A percentile compares a stretch with the other conserved stretches of the same genome.
Evolutionary conservation across 2,329 filamentous ascomycete genomes (phyloP).

Genomic region (Sclerotinia borealis): DNA sequence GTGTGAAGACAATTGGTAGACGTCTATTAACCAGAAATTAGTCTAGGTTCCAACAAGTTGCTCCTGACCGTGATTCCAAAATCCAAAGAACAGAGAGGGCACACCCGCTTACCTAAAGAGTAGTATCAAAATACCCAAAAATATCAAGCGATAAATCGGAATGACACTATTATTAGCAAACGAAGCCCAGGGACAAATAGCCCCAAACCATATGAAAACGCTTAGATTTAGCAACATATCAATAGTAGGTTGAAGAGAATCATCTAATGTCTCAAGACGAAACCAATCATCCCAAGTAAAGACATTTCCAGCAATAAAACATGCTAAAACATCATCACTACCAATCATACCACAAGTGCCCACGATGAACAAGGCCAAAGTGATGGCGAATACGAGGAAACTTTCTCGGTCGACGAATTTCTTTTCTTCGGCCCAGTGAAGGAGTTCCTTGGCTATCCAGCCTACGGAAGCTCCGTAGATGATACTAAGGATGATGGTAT

Average conservation of each 20-base stretch:
- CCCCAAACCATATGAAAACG: slow-evolving; percentile 88
- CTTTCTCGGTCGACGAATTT: slow-evolving; percentile 51
- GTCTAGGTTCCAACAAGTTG: not conserved
- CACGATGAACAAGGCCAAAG: slow-evolving; percentile 77
- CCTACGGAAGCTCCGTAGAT: slow-evolving; percentile 72
- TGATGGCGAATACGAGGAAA: slow-evolving; percentile 57
- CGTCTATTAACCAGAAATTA: slow-evolving; percentile 37
- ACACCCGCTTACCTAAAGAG: slow-evolving; percentile 52
- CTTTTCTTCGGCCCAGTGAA: slow-evolving; percentile 77
- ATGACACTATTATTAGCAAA: slow-evolving; percentile 66
- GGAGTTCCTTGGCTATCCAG: slow-evolving; percentile 72
- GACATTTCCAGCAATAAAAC: slow-evolving; percentile 84
- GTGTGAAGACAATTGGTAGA: slow-evolving; percentile 65
- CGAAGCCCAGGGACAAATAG: slow-evolving; percentile 71
- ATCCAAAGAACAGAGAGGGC: not conserved
- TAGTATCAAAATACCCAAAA: slow-evolving; percentile 69
- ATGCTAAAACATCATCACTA: slow-evolving; percentile 83
- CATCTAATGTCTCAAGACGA: slow-evolving; percentile 78
- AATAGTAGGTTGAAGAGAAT: slow-evolving; percentile 88
- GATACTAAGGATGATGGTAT: slow-evolving; percentile 73
- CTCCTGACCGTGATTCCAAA: not conserved
- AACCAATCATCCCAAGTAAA: slow-evolving; percentile 97
- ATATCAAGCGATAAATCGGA: slow-evolving; percentile 65
- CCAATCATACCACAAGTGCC: slow-evolving; percentile 89
- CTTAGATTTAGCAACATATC: slow-evolving; percentile 83